Base-by-base conservation (phyloP, 257 asterid species). In the Primulina eburnea region DNA sequence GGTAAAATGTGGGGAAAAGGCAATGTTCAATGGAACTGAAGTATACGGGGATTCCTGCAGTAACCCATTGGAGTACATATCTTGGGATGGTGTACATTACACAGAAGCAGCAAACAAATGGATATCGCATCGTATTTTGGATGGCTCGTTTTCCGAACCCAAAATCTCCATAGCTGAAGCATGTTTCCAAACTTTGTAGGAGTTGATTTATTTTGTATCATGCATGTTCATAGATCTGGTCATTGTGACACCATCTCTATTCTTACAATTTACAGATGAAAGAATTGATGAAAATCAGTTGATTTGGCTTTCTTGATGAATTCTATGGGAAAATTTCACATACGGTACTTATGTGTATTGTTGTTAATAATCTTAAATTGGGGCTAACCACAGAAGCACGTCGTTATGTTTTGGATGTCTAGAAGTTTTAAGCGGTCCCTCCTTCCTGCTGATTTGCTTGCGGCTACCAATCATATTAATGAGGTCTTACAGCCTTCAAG, bases 61-160 rank as follows among this genome's bases (percentile, higher is more conserved):
- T 26, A 67, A 80, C 56, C 78, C 78, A 3, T 60, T 74, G 12
- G 62, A 52, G 38, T 68, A 72, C 50, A 66, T 74, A 58, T 76
- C 77, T 64, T 80, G 84, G 84, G 84, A 80, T 67, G 70, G 75
- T 35, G 29, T 62, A 62, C 84, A 76, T 67, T 80, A 70, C 26
- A 61, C 73, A 11, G 82, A 76, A 68, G 84, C 77, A 55, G 84
- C 79, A 47, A 76, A 76, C 62, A 67, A 47, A 33, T 61, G 69
- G 78, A 16, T 55, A 7, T 61, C 64, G 2, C 34, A 2, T 17
- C 77, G 4, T 32, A 68, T 72, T 26, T 17, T 60, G 18, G 69
- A 69, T 37, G 80, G 74, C 16, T 29, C 62, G 5, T 76, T 56
- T 18, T 75, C 83, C 1, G 67, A 68, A 32, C 78, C 76, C 60